phyloP scores from a whole-genome alignment of 176 grass and related monocot species.

The Oropetium thomaeum region DNA sequence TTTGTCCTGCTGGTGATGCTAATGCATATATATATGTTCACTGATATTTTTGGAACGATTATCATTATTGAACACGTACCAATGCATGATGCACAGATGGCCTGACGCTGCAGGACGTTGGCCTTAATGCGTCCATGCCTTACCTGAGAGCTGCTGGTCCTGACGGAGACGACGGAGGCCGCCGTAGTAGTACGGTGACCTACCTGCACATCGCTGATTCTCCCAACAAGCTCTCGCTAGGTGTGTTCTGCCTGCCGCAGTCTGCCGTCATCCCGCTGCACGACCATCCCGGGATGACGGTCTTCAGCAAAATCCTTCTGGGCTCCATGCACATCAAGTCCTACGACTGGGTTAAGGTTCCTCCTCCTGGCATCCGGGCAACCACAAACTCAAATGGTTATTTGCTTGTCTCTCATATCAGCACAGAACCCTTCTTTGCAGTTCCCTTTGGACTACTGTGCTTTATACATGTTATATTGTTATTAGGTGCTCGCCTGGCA shows the following conservation, averaged over 20 bases:
- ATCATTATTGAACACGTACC: too few species aligned
- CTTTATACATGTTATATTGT: too few species aligned
- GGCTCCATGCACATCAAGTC: slow-evolving; percentile 72
- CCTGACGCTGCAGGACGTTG: slow-evolving; percentile 45
- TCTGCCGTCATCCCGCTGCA: slow-evolving; percentile 67
- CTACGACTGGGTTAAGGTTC: slow-evolving; percentile 50
- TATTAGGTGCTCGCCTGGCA: slow-evolving; percentile 49
- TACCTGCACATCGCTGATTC: slow-evolving; percentile 50
- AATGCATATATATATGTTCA: background rate
- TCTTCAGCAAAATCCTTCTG: slow-evolving; percentile 70
- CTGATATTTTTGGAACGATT: too few species aligned
- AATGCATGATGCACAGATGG: slow-evolving; percentile 47
- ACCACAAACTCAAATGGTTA: background rate
- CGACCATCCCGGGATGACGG: slow-evolving; percentile 74
- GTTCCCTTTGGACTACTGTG: too few species aligned
- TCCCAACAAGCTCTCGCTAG: slow-evolving; percentile 49
- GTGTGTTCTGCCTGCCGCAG: slow-evolving; percentile 60
- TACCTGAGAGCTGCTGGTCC: slow-evolving; percentile 32
- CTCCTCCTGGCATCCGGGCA: background rate
- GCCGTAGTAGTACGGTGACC: slow-evolving; percentile 33
- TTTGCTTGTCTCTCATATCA: too few species aligned
- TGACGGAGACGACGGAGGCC: background rate
- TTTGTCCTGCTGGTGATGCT: too few species aligned
- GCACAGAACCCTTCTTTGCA: too few species aligned
- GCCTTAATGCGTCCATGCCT: slow-evolving; percentile 33